These are phyloP conservation scores for Oryza glaberrima DNA, from an alignment of 176 grass and related monocot genomes.

Conservation along the genomic window DNA sequence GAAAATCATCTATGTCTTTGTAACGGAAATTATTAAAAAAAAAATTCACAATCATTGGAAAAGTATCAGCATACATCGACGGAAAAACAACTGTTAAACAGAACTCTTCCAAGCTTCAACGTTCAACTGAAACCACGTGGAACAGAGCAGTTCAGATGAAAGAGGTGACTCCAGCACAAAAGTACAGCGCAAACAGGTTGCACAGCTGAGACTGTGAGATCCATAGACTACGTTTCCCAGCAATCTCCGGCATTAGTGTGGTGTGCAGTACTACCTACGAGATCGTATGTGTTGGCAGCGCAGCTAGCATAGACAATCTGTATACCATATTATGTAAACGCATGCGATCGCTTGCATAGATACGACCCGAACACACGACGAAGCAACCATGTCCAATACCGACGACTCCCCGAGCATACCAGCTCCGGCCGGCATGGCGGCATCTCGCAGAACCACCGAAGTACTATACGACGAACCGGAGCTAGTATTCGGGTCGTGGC, in stretches of 20 bases:
- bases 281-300: neutral
- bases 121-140: constrained; percentile 16
- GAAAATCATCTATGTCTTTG: neutral
- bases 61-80: neutral
- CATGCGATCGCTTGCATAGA: constrained; percentile 22
- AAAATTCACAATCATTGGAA: constrained; percentile 1
- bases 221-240: neutral
- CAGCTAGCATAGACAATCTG: constrained; percentile 22
- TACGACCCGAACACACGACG: constrained; percentile 24
- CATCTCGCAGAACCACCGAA: constrained; percentile 7
- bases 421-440: constrained; percentile 19
- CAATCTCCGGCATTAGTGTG: constrained; percentile 13
- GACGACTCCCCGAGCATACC: neutral
- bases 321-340: neutral
- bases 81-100: constrained; percentile 16
- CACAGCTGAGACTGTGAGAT: neutral
- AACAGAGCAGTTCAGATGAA: constrained; percentile 39
- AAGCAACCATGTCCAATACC: constrained; percentile 11
- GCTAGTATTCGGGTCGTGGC: neutral
- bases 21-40: constrained; percentile 18
- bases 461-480: neutral
- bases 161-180: constrained; percentile 3
- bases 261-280: constrained; percentile 1
- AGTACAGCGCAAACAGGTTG: constrained; percentile 15
- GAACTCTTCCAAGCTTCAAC: constrained; percentile 24